Conservation (phyloP, 2,329 filamentous ascomycete genomes). For the Colletotrichum karsti region DNA sequence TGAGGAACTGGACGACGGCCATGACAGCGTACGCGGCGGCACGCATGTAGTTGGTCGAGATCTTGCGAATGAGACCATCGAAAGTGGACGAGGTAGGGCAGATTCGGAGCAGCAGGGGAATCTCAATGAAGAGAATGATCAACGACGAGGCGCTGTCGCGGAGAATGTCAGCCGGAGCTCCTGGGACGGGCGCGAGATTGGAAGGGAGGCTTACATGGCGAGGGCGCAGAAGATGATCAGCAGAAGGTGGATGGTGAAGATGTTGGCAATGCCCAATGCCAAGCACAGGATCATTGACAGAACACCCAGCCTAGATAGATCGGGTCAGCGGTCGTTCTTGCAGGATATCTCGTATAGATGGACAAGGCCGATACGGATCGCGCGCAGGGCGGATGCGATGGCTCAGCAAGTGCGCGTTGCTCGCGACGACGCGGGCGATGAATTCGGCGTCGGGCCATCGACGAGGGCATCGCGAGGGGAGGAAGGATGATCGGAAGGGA, state of each 20-base stretch:
- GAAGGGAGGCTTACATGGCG: slow-evolving; percentile 56
- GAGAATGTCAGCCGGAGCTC: background rate
- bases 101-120: slow-evolving; percentile 94
- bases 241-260: slow-evolving; percentile 63
- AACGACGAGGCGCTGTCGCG: slow-evolving; percentile 72
- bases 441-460: background rate
- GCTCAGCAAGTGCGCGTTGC: background rate
- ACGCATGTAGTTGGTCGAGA: slow-evolving; percentile 97
- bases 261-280: slow-evolving; percentile 73
- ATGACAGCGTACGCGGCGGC: slow-evolving; percentile 86
- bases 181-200: background rate
- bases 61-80: slow-evolving; percentile 86
- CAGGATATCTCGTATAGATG: background rate
- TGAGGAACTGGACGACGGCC: slow-evolving; percentile 86
- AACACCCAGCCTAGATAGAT: slow-evolving; percentile 68
- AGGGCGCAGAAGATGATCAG: slow-evolving; percentile 62
- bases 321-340: slow-evolving; percentile 30
- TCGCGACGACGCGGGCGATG: background rate
- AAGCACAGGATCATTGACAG: slow-evolving; percentile 77
- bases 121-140: slow-evolving; percentile 85
- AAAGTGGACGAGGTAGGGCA: slow-evolving; percentile 94
- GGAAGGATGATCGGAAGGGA: background rate
- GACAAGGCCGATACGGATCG: background rate
- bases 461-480: background rate
- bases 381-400: background rate